Percentiles rank a stretch among this genome's conserved stretches.
phyloP scores from a whole-genome alignment of 164 flowering plant species.

The Chimonanthus salicifolius region DNA sequence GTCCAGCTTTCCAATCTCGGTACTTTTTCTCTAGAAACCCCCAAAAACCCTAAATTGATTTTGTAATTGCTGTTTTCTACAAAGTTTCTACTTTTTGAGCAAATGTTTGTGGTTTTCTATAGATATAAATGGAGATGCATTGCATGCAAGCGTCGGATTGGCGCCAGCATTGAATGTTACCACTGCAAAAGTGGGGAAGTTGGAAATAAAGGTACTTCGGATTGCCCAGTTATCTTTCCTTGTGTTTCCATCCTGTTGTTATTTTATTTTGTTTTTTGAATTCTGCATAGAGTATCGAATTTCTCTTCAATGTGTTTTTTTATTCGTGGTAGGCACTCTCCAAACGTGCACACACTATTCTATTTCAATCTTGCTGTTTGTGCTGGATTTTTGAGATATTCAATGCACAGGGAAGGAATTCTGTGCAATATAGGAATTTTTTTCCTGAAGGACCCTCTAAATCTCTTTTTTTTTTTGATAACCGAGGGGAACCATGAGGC shows the following conservation, averaged over 20 bases:
- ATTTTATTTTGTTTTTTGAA: no score
- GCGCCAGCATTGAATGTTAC: constrained; percentile 83
- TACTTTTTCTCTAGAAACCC: constrained; percentile 6
- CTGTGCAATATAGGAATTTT: background rate
- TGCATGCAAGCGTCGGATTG: constrained; percentile 89
- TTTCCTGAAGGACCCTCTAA: background rate
- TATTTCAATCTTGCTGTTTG: background rate
- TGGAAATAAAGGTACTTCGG: constrained; percentile 60
- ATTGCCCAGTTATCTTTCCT: no score
- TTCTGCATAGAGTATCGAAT: no score
- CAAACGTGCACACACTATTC: no score
- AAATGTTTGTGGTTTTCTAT: background rate
- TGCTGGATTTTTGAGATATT: background rate
- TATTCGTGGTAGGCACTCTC: no score
- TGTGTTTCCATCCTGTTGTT: no score
- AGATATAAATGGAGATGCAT: constrained; percentile 94
- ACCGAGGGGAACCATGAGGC: no score
- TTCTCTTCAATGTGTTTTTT: no score
- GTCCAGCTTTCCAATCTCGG: constrained; percentile 92
- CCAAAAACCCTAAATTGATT: background rate
- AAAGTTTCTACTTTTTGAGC: background rate
- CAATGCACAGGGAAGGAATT: background rate
- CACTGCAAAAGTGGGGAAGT: constrained; percentile 78
- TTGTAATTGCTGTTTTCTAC: background rate
- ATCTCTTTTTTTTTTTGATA: no score